Evolutionary conservation across 768 basidiomycete species (phyloP).

Genomic region (Megacollybia marginata): DNA sequence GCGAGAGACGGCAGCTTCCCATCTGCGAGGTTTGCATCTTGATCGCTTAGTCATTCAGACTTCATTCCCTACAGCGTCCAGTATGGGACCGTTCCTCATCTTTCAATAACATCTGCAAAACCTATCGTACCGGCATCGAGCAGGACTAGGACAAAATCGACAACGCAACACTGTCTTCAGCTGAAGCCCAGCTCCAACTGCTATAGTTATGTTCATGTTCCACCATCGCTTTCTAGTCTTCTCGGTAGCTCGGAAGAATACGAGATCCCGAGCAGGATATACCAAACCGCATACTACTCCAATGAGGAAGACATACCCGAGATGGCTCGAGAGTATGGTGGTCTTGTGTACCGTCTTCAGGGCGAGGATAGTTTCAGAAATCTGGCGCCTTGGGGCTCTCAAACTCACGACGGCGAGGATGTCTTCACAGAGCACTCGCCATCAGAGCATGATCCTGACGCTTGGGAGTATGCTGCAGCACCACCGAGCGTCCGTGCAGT

Average conservation of each 20-base stretch:
- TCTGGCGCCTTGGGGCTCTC: slow-evolving; percentile 52
- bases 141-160: no score
- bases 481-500: slow-evolving; percentile 59
- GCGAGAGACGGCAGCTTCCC: no score
- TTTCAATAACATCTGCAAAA: no score
- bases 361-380: slow-evolving; percentile 49
- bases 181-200: slow-evolving; percentile 18
- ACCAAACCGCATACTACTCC: slow-evolving; percentile 79
- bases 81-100: no score
- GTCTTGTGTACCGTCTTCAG: slow-evolving; percentile 64
- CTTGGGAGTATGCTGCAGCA: slow-evolving; percentile 75
- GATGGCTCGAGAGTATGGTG: slow-evolving; percentile 70
- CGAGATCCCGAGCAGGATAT: slow-evolving; percentile 52
- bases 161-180: no score
- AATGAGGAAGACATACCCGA: slow-evolving; percentile 61
- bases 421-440: background rate
- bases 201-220: slow-evolving; percentile 39
- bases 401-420: background rate
- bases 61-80: no score
- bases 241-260: slow-evolving; percentile 34
- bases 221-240: slow-evolving; percentile 46
- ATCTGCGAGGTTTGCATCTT: no score
- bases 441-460: slow-evolving; percentile 24
- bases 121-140: no score
- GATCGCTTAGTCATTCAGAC: no score